Evolutionary conservation across 1,284 basidiomycete genomes (phyloP).

Genomic region (Pseudozyma tsukubaensis): DNA sequence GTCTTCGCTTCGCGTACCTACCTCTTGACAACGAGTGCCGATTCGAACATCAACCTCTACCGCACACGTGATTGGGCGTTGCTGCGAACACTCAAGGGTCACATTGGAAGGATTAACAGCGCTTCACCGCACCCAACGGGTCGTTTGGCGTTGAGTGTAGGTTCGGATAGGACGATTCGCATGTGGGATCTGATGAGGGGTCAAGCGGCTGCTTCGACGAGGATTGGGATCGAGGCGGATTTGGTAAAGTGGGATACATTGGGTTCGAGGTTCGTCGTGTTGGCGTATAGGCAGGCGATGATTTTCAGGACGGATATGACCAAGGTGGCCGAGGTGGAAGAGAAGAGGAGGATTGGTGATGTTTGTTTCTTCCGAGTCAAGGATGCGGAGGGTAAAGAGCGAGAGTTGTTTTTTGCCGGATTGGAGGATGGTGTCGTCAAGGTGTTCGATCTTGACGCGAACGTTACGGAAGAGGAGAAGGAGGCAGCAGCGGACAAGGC

Average conservation of each 20-base stretch:
- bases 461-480: slow-evolving; percentile 6
- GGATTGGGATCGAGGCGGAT: slow-evolving; percentile 70
- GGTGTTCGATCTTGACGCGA: slow-evolving; percentile 54
- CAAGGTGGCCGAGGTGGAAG: slow-evolving; percentile 58
- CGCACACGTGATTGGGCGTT: slow-evolving; percentile 92
- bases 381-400: slow-evolving; percentile 31
- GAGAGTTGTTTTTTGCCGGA: slow-evolving; percentile 57
- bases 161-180: slow-evolving; percentile 86
- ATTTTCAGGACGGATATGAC: slow-evolving; percentile 62
- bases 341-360: slow-evolving; percentile 54
- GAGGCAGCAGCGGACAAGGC: slow-evolving; percentile 28
- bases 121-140: slow-evolving; percentile 92
- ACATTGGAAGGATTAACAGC: slow-evolving; percentile 89
- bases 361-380: slow-evolving; percentile 50
- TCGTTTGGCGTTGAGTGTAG: slow-evolving; percentile 88
- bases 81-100: slow-evolving; percentile 86
- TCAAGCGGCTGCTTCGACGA: slow-evolving; percentile 85
- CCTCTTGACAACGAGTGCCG: slow-evolving; percentile 88
- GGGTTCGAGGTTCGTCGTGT: slow-evolving; percentile 56
- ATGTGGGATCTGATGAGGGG: slow-evolving; percentile 99
- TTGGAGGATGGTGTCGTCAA: slow-evolving; percentile 52
- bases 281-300: slow-evolving; percentile 55
- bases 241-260: slow-evolving; percentile 56
- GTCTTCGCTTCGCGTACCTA: slow-evolving; percentile 88
- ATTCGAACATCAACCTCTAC: slow-evolving; percentile 82